A percentile compares a stretch with the other conserved stretches of the same genome.
Evolutionary conservation across 75 land plant genomes (phyloP).

Genomic region (Azolla pinnata): DNA sequence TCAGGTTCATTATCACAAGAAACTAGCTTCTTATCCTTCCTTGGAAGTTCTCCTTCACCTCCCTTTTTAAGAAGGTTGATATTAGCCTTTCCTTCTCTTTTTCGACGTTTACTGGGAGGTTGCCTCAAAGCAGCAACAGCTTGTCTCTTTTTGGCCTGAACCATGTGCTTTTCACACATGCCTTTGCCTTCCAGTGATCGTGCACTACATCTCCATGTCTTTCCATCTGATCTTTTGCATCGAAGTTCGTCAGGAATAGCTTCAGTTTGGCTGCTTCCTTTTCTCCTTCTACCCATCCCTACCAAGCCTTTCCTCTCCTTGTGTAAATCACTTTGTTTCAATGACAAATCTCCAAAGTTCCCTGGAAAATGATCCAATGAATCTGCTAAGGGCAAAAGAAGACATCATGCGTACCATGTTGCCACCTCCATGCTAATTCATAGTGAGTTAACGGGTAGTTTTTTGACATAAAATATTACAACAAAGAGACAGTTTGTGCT

Average conservation of each 20-base stretch:
- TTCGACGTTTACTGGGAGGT: not conserved
- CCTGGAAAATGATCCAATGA: too few relatives aligned
- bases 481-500: too few relatives aligned
- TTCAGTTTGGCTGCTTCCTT: slow-evolving; percentile 6
- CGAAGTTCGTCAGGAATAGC: slow-evolving; percentile 67
- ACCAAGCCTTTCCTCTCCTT: too few relatives aligned
- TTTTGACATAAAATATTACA: too few relatives aligned
- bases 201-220: slow-evolving; percentile 85
- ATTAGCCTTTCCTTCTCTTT: not conserved
- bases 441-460: too few relatives aligned
- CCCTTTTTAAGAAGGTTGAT: too few relatives aligned
- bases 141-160: slow-evolving; percentile 71
- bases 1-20: slow-evolving; percentile 3
- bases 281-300: too few relatives aligned
- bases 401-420: too few relatives aligned
- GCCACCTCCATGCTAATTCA: too few relatives aligned
- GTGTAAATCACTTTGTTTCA: too few relatives aligned
- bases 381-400: too few relatives aligned
- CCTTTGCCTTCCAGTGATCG: slow-evolving; percentile 72
- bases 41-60: not conserved
- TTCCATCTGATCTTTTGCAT: slow-evolving; percentile 85
- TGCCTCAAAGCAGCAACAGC: slow-evolving; percentile 15
- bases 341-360: too few relatives aligned
- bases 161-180: slow-evolving; percentile 76
- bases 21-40: not conserved